A percentile compares a stretch with the other conserved stretches of the same genome.
Evolutionary conservation across 331 rosid genomes (phyloP).

Genomic region (Ulmus americana): DNA sequence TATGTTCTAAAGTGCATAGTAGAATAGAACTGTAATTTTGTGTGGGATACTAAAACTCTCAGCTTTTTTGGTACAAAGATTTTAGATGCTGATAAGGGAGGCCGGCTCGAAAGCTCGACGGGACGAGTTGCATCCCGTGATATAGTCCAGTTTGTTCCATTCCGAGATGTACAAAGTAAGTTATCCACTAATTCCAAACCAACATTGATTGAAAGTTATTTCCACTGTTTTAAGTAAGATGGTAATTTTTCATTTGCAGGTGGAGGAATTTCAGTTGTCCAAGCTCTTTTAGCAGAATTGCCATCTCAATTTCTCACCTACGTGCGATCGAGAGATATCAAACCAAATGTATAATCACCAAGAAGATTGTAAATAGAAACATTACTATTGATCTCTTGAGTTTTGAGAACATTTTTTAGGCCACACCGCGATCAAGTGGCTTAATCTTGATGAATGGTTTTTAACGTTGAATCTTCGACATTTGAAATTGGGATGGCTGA

Average conservation of each 20-base stretch:
- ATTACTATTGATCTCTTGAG: slow-evolving; percentile 14
- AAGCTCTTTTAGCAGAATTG: slow-evolving; percentile 86
- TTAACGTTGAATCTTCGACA: background rate
- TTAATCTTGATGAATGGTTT: background rate
- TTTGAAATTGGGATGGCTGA: slow-evolving; percentile 5
- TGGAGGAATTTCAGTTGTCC: slow-evolving; percentile 89
- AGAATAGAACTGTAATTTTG: slow-evolving; percentile 4
- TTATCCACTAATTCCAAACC: background rate
- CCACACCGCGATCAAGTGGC: background rate
- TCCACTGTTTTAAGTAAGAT: background rate
- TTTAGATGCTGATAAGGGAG: slow-evolving; percentile 95
- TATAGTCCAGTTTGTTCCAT: slow-evolving; percentile 91
- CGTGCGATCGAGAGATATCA: slow-evolving; percentile 77
- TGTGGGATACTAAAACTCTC: slow-evolving; percentile 13
- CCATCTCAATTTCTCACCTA: slow-evolving; percentile 85
- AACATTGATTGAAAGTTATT: slow-evolving; percentile 1
- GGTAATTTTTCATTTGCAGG: slow-evolving; percentile 43
- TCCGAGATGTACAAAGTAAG: slow-evolving; percentile 88
- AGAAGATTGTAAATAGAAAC: slow-evolving; percentile 41
- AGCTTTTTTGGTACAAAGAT: slow-evolving; percentile 33
- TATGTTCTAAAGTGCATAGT: background rate
- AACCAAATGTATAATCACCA: slow-evolving; percentile 48
- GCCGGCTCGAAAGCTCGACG: slow-evolving; percentile 72
- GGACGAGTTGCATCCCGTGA: slow-evolving; percentile 97
- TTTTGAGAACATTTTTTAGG: background rate